A percentile compares a stretch with the other conserved stretches of the same genome.
These are phyloP conservation scores for Rhodotorula sp. DNA, from an alignment of 1,284 basidiomycete genomes.

Conservation along the genomic window DNA sequence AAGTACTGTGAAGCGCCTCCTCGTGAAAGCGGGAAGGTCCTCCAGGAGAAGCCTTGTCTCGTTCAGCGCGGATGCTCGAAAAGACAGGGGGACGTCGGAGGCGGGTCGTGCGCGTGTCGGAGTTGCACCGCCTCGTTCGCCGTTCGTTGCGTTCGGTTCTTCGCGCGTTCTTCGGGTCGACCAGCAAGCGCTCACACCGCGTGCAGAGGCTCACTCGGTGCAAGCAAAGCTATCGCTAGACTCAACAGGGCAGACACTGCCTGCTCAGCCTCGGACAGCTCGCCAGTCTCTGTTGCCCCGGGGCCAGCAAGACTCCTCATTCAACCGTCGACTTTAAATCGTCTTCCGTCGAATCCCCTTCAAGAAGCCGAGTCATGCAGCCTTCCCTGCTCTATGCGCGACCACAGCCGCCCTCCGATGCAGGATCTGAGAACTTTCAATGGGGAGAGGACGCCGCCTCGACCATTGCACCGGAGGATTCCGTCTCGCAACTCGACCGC, in stretches of 20 bases:
- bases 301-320: no score
- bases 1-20: no score
- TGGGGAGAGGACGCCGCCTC: slow-evolving; percentile 33
- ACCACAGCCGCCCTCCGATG: slow-evolving; percentile 20
- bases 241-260: no score
- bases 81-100: background rate
- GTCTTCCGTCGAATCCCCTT: no score
- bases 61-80: background rate
- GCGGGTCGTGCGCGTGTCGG: background rate
- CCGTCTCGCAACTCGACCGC: slow-evolving; percentile 35
- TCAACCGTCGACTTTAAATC: no score
- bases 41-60: background rate
- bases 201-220: no score
- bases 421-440: slow-evolving; percentile 23
- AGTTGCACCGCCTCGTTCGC: background rate
- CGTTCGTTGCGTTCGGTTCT: background rate
- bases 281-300: no score
- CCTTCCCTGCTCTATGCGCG: slow-evolving; percentile 24
- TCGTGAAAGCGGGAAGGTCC: background rate
- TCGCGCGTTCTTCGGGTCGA: background rate
- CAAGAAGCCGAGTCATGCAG: background rate
- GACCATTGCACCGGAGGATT: slow-evolving; percentile 36
- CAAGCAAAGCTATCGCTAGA: no score
- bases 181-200: background rate
- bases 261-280: no score